Evolutionary conservation across 176 grass and related monocot genomes (phyloP).

Genomic region (Triticum urartu): DNA sequence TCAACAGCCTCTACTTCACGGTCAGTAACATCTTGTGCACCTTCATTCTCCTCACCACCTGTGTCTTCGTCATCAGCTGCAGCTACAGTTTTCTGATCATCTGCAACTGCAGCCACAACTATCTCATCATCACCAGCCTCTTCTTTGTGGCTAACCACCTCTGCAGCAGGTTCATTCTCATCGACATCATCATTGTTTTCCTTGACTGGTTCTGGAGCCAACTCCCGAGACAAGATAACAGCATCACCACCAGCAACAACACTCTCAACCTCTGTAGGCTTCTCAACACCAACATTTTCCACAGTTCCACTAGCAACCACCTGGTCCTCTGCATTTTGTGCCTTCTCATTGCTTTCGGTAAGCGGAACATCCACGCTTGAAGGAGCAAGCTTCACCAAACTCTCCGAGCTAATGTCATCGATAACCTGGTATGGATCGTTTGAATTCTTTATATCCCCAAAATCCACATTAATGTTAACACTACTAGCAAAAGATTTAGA

Average conservation of each 20-base stretch:
- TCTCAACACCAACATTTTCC: conserved; percentile 19
- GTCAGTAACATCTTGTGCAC: conserved; percentile 9
- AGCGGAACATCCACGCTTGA: background rate
- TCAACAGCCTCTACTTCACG: conserved; percentile 16
- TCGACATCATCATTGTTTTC: background rate
- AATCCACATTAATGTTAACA: background rate
- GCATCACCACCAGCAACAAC: background rate
- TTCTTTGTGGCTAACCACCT: background rate
- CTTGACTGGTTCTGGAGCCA: conserved; percentile 12
- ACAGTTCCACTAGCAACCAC: background rate
- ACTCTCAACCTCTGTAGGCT: conserved; percentile 16
- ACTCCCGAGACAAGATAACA: conserved; percentile 16
- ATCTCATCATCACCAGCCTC: conserved; percentile 23
- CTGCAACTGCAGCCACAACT: conserved; percentile 16
- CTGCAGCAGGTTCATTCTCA: conserved; percentile 21
- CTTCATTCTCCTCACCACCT: conserved; percentile 16
- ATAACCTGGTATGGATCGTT: conserved; percentile 16
- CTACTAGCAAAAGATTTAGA: conserved; percentile 8
- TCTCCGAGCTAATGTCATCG: background rate
- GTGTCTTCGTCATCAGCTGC: conserved; percentile 21
- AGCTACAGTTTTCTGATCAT: conserved; percentile 20
- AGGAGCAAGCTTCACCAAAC: background rate
- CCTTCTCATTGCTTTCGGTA: conserved; percentile 3
- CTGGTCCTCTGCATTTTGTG: conserved; percentile 9
- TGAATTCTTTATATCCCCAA: background rate